phyloP scores from a whole-genome alignment of 208 protist species.

The Entamoeba invadens region DNA sequence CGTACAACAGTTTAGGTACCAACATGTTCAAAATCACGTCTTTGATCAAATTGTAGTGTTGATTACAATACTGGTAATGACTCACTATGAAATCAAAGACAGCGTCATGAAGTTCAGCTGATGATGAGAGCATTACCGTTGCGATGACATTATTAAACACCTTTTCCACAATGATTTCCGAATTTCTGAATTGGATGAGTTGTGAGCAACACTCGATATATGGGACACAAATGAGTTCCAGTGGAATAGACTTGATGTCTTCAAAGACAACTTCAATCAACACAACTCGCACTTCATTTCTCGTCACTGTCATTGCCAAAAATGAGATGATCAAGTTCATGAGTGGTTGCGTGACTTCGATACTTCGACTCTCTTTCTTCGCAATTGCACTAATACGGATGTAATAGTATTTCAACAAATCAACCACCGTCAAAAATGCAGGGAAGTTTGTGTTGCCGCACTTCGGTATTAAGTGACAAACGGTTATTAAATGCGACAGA shows the following conservation, averaged over 20 bases:
- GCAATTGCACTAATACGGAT: background rate
- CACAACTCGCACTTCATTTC: background rate
- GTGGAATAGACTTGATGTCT: background rate
- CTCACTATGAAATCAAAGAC: background rate
- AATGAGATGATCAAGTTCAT: background rate
- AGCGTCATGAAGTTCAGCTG: background rate
- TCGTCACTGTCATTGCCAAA: background rate
- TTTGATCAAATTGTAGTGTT: background rate
- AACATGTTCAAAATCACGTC: background rate
- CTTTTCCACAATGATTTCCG: background rate
- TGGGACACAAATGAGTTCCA: background rate
- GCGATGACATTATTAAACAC: background rate
- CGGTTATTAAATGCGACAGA: background rate
- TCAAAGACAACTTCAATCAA: background rate
- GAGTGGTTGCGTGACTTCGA: background rate
- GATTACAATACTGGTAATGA: background rate
- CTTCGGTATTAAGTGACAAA: background rate
- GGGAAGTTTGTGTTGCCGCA: background rate
- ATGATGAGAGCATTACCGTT: background rate
- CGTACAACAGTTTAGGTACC: background rate
- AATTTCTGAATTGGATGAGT: background rate
- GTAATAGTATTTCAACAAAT: background rate
- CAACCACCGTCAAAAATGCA: background rate
- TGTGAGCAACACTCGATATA: background rate
- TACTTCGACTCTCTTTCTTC: background rate